Evolutionary conservation across 2,329 filamentous ascomycete genomes (phyloP).

Genomic region (Colletotrichum higginsianum): DNA sequence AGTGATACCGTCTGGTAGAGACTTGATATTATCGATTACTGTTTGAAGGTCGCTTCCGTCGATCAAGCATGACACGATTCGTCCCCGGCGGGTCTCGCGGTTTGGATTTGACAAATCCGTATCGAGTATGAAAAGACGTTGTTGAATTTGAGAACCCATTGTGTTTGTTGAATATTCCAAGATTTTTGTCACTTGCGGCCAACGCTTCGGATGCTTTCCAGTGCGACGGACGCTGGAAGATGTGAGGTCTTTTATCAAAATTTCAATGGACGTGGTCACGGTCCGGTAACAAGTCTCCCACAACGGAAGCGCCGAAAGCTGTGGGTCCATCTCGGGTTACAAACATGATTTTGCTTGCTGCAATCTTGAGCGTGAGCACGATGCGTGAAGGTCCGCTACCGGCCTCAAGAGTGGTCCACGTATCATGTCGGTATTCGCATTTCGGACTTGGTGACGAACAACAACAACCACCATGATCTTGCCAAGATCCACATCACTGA

Average conservation of each 20-base stretch:
- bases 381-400: not conserved
- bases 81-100: conserved; percentile 1
- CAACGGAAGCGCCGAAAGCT: not conserved
- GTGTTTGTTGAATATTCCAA: not conserved
- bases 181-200: not conserved
- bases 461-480: too few species aligned
- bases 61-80: conserved; percentile 23
- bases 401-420: not conserved
- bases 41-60: conserved; percentile 17
- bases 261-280: not conserved
- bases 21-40: conserved; percentile 13
- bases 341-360: not conserved
- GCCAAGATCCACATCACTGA: not conserved
- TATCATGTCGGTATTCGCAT: conserved; percentile 24
- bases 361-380: not conserved
- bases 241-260: not conserved
- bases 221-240: not conserved
- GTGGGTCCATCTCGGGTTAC: not conserved
- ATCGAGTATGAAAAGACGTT: conserved; percentile 31
- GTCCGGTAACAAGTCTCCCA: not conserved
- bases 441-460: conserved; percentile 12
- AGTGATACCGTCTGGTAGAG: conserved; percentile 21
- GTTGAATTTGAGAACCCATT: conserved; percentile 20
- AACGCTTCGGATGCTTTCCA: not conserved
- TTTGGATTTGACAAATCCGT: conserved; percentile 21